phyloP scores from a whole-genome alignment of 768 basidiomycete species.

The Suillus paluster region DNA sequence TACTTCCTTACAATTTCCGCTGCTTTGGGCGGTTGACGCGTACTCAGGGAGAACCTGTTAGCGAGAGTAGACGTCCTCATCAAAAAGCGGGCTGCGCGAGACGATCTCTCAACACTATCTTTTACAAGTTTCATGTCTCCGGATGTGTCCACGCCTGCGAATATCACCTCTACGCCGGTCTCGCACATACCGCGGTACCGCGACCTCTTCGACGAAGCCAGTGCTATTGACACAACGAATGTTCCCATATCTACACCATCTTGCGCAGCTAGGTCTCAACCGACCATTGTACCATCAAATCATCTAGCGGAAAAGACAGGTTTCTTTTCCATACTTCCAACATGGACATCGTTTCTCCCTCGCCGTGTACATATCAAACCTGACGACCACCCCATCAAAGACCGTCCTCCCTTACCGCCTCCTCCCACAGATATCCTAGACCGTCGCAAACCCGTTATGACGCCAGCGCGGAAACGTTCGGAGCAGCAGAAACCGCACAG shows the following conservation, averaged over 20 bases:
- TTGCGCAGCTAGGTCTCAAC: slow-evolving; percentile 19
- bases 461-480: slow-evolving; percentile 57
- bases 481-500: slow-evolving; percentile 57
- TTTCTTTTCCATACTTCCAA: slow-evolving; percentile 62
- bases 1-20: not conserved
- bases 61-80: slow-evolving; percentile 37
- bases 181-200: slow-evolving; percentile 58
- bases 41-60: slow-evolving; percentile 24
- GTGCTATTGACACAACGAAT: slow-evolving; percentile 23
- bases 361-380: slow-evolving; percentile 20
- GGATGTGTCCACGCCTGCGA: not conserved
- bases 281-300: slow-evolving; percentile 9
- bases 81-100: slow-evolving; percentile 28
- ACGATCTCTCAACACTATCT: not conserved
- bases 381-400: slow-evolving; percentile 46
- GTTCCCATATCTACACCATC: slow-evolving; percentile 20
- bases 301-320: slow-evolving; percentile 58
- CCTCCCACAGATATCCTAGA: slow-evolving; percentile 39
- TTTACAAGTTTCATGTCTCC: slow-evolving; percentile 2
- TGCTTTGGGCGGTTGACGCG: not conserved
- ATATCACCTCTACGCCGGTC: slow-evolving; percentile 14
- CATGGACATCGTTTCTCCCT: slow-evolving; percentile 42
- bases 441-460: slow-evolving; percentile 57
- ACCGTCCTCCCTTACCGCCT: slow-evolving; percentile 46
- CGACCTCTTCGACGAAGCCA: slow-evolving; percentile 44